Evolutionary conservation across 163 green algal species (phyloP), one percentile per base, ranked within the genome.

Genomic region (Chloroidium sp.): DNA sequence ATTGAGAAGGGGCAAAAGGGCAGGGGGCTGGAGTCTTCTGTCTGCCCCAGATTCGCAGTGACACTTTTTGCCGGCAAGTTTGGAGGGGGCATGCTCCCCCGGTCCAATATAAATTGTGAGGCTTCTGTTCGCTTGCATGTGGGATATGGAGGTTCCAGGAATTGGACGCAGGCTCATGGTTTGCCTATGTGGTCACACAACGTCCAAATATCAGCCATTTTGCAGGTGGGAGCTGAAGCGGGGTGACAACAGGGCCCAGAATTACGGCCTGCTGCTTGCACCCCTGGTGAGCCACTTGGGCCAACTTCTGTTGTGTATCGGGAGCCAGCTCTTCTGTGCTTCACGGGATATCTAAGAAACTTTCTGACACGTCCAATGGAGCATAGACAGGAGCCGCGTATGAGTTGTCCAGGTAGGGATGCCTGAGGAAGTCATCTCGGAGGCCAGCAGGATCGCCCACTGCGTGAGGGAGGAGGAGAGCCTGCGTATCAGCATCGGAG

Each of bases 261-360:
- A 93, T 79, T 95, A 95, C 69, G 92, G 92, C 13, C 84, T 95
- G 67, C 61, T 86, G 13, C 86, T 95, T 61, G 92, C 92, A 3
- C 62, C 76, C 1, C 8, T 76, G 69, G 69, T 76, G 69, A 14
- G 69, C 59, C 59, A 14, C 57, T 76, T 36, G 10, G 8, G 3
- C 69, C 69, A 60, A 3, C 69, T 76, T 10, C 3, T 36, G 3
- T 57, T 76, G 69, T 60, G 69, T 4, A 13, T 13, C 69, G 14
- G 69, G 3, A 57, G 10, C 10, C 6, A 57, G 69, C 8, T 76
- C 10, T 13, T 60, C 3, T 3, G 3, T 60, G 69, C 6, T 60
- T 76, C 3, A 13, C 10, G 3, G 8, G 69, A 6, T 60, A 59
- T 36, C 36, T 36, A 36, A 36, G 36, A 36, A 36, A 36, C 36